Evolutionary conservation across 495 filamentous ascomycete genomes (phyloP).

Genomic region (Trichoderma erinaceum): DNA sequence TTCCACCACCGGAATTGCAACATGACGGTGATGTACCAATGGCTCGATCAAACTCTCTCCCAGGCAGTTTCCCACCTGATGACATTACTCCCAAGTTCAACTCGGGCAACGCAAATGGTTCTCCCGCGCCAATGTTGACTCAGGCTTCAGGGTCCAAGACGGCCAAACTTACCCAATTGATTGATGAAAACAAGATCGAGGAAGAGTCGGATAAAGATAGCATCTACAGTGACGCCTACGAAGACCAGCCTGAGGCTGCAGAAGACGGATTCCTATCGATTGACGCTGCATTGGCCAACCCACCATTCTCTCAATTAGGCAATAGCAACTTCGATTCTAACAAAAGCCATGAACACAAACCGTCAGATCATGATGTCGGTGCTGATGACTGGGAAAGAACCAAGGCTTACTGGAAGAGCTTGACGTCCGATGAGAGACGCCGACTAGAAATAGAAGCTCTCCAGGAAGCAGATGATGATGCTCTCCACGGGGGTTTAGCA

Average conservation of each 20-base stretch:
- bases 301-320: background rate
- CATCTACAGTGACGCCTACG: slow-evolving; percentile 84
- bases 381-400: slow-evolving; percentile 53
- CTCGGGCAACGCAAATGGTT: background rate
- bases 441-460: slow-evolving; percentile 51
- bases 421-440: slow-evolving; percentile 51
- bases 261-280: slow-evolving; percentile 76
- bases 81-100: slow-evolving; percentile 13
- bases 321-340: background rate
- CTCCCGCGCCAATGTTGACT: background rate
- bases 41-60: slow-evolving; percentile 19
- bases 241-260: slow-evolving; percentile 62
- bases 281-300: slow-evolving; percentile 60
- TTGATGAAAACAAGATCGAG: background rate
- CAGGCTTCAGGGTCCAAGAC: background rate
- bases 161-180: background rate
- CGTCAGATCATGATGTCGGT: slow-evolving; percentile 18
- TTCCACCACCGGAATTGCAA: background rate
- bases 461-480: slow-evolving; percentile 42
- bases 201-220: slow-evolving; percentile 41
- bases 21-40: background rate
- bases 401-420: slow-evolving; percentile 57
- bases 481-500: slow-evolving; percentile 35
- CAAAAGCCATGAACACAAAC: slow-evolving; percentile 7
- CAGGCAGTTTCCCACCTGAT: slow-evolving; percentile 40